Base-by-base conservation (phyloP, 2,329 filamentous ascomycete genomes). In the Aspergillus latus region DNA sequence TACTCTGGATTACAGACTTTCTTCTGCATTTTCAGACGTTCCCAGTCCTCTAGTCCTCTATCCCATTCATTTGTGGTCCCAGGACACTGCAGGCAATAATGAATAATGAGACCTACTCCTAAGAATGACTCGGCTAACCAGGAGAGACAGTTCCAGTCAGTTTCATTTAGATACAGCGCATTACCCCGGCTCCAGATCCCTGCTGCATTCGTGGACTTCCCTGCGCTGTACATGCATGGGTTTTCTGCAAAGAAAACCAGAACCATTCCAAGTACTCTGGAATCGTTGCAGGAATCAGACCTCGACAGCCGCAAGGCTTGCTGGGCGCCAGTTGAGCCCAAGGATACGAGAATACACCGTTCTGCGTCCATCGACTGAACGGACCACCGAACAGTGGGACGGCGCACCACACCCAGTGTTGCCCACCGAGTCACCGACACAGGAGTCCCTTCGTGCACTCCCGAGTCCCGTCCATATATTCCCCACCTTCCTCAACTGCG, bases 201-300 rank as follows among this genome's bases (percentile, higher is more conserved):
- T 21, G 30, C 26, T 21, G 45, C 29, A 15, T 9, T 28, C 21
- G 21, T 21, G 21, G 21, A 21, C 21, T 21, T 21, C 21, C 36
- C 36, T 40, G 47, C 36, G 36, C 47, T 39, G 30, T 29, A 28
- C 30, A 26, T 52, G 49, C 49, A 51, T 43, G 39, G 34, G 10
- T 21, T 40, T 6, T 16, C 39, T 28, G 40, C 39, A 32, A 21
- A 13, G 30, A 10, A 8, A n/a, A 40, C 11, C 28, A 15, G 16
- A 13, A 37, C 11, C 45, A 21, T 10, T n/a, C 43, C 11, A 21
- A 13, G 43, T 32, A 8, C 5, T n/a, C 30, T 21, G 21, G 21
- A 21, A 21, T 21, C 21, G 21, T 46, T 11, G 44, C 44, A 46
- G 36, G 8, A 13, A n/a, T n/a, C 9, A 29, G 10, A 30, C 15